These are phyloP conservation scores for Phytophthora quininea DNA, from an alignment of 352 stramenopile species.

Conservation along the genomic window DNA sequence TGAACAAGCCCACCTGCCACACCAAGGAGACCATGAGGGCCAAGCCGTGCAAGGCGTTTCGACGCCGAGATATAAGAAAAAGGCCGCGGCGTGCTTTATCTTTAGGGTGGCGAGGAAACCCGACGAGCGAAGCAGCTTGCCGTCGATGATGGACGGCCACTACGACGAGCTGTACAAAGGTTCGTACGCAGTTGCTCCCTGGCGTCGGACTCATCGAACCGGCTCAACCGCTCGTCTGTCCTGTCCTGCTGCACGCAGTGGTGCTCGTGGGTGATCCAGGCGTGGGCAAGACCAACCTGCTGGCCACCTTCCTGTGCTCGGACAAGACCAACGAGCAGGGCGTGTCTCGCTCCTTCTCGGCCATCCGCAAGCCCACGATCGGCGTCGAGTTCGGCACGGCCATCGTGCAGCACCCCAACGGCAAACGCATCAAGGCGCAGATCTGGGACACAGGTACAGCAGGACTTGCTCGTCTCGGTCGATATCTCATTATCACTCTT, in stretches of 20 bases:
- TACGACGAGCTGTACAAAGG: conserved; percentile 88
- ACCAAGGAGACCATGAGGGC: no score
- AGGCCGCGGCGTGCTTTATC: not conserved
- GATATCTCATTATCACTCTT: not conserved
- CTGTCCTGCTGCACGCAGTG: conserved; percentile 34
- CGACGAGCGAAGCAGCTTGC: not conserved
- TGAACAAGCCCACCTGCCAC: no score
- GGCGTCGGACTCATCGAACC: not conserved
- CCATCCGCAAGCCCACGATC: conserved; percentile 76
- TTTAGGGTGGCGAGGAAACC: conserved; percentile 11
- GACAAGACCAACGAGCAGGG: conserved; percentile 41
- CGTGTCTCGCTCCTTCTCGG: conserved; percentile 52
- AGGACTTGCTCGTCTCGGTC: not conserved
- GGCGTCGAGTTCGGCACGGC: conserved; percentile 86
- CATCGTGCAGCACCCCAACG: conserved; percentile 72
- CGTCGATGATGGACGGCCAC: conserved; percentile 54
- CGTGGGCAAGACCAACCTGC: conserved; percentile 93
- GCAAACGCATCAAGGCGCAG: conserved; percentile 83
- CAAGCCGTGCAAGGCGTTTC: not conserved
- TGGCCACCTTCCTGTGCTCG: conserved; percentile 74
- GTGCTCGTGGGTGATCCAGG: conserved; percentile 81
- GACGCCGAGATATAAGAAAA: not conserved
- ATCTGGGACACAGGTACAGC: conserved; percentile 81
- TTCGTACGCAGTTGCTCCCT: conserved; percentile 9
- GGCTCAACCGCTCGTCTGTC: not conserved